Conservation (phyloP, 1,284 basidiomycete species). For the Rhodotorula sp. region DNA sequence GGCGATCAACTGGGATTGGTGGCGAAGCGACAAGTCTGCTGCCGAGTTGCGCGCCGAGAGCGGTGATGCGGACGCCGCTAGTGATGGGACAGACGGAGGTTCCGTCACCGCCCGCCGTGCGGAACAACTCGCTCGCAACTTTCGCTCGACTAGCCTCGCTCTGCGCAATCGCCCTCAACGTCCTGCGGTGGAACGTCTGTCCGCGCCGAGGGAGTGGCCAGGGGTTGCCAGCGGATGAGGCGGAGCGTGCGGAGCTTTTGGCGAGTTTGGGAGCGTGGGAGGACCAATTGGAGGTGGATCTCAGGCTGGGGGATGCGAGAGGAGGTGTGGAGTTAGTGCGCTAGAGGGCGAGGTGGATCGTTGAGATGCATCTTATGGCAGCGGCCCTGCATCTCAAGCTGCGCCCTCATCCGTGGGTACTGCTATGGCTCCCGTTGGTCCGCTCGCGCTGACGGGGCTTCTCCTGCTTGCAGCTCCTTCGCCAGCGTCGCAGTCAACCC, state of each 20-base stretch:
- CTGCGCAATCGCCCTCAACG: conserved; percentile 25
- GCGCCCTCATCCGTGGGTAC: conserved; percentile 15
- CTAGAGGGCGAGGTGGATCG: conserved; percentile 22
- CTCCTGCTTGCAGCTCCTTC: conserved; percentile 10
- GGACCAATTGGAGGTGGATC: conserved; percentile 8
- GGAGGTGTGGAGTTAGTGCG: conserved; percentile 8
- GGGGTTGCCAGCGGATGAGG: conserved; percentile 18
- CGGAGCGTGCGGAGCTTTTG: conserved; percentile 17
- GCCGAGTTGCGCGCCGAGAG: conserved; percentile 23
- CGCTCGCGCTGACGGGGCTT: neutral
- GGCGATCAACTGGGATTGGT: conserved; percentile 35
- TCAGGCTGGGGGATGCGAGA: conserved; percentile 14
- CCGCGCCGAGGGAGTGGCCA: conserved; percentile 17
- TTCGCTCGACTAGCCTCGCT: conserved; percentile 26
- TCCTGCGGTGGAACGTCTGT: conserved; percentile 24
- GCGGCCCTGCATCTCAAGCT: conserved; percentile 18
- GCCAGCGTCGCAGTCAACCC: conserved; percentile 10
- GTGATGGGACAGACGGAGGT: neutral
- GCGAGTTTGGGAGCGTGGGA: conserved; percentile 21
- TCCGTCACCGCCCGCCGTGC: conserved; percentile 19
- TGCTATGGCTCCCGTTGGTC: too few relatives aligned
- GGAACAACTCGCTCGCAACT: conserved; percentile 21
- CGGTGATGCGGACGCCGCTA: neutral
- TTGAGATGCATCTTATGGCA: conserved; percentile 32
- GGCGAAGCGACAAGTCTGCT: conserved; percentile 34